Evolutionary conservation across 2,329 filamentous ascomycete species (phyloP), one percentile per base, ranked within the genome.

Genomic region (Stemphylium beticola): DNA sequence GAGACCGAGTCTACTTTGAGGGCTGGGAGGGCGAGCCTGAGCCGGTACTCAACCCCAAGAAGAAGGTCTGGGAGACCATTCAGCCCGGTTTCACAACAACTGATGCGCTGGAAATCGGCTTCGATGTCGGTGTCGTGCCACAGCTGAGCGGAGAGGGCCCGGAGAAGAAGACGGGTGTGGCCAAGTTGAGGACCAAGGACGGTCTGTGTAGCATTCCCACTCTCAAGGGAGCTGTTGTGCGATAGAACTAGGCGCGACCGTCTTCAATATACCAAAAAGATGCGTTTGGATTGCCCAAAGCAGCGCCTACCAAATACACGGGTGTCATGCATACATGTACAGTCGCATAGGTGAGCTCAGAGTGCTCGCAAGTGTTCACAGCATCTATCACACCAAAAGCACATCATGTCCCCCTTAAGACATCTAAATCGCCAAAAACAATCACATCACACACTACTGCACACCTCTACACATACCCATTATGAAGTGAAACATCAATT

Each of bases 51-150:
- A 99, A 98, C 83, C 95, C 95, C 54, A 99, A 99, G 88, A 99
- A 98, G 87, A 98, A 98, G 87, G 82, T 98, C 58, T 98, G 93
- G 93, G 95, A 99, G 83, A 91, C 85, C 9, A 91, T 96, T 79
- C 93, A 98, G 83, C 92, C 93, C 1, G 95, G 93, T 0, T 98
- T 98, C 80, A 96, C 91, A 26, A 99, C 93, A 7, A 96, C 89
- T 1, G 88, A 89, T 7, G 78, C 77, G 41, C 82, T 93, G 46
- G 90, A 93, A 77, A 93, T 96, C 32, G 92, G 84, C 0, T 99
- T 98, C 73, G 90, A 98, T 69, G 90, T 90, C 3, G 83, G 79
- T 39, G 87, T 82, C 40, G 91, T 96, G 32, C 88, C 91, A 77
- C 86, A 89, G 76, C 80, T 93, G 55, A 87, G 88, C 69, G 89